Evolutionary conservation across 2,329 filamentous ascomycete species (phyloP), one percentile per base, ranked within the genome.

Genomic region (Mariannaea elegans): DNA sequence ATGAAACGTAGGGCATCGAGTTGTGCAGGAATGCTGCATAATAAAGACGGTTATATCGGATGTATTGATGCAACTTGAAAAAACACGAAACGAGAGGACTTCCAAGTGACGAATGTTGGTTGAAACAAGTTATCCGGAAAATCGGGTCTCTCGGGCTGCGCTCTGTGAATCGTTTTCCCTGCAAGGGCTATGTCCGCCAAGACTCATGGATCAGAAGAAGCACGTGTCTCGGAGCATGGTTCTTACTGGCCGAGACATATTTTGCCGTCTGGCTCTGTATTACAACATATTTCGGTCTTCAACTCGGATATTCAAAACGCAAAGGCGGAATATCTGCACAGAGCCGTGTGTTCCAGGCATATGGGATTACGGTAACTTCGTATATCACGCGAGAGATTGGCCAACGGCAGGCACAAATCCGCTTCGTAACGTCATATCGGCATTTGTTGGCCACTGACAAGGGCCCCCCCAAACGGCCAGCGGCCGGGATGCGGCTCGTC

Each of bases 401-500:
- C 7, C 3, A 36, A 18, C 14, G 31, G 12, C n/a, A 32, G 31
- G 41, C 18, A 24, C 18, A 10, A 14, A 23, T 27, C 41, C 31
- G 32, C 8, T 48, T 52, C 23, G 52, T 21, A 45, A 42, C 48
- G 31, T 48, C 42, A 59, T 50, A 29, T 39, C 56, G 50, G 56
- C 56, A 59, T 45, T 38, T 59, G 45, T 42, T 48, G 50, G 50
- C 50, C 45, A 38, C 13, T 21, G 50, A 49, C 56, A 44, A 53
- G 56, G 50, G 49, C 8, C 27, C 21, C 38, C 18, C 38, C 16
- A 31, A 16, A 36, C 31, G 48, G 42, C 36, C 19, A 48, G 49
- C 36, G 32, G 34, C 56, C 45, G 46, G 53, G 45, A 54, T 59
- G 56, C 56, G 56, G 56, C 56, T 59, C 50, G 44, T 55, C 56